Evolutionary conservation across 768 basidiomycete genomes (phyloP), one percentile per base, ranked within the genome.

Genomic region (Rhodotorula diobovata): DNA sequence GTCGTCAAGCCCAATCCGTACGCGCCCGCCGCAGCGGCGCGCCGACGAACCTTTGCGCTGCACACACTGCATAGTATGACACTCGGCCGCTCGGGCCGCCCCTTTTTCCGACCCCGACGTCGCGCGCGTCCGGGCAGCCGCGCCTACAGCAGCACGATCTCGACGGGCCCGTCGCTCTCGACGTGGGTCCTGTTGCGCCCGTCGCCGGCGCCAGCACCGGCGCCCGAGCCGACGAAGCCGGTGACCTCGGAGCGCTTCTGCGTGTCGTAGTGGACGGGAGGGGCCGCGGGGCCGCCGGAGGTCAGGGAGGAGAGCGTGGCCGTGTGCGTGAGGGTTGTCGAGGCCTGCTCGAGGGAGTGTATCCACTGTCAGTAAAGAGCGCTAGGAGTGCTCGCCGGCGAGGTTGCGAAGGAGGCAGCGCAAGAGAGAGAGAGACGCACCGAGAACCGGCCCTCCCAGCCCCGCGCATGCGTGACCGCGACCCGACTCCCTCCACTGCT

Each of bases 371-470:
- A 48, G 46, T 18, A 43, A 18, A 10, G 43, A n/a, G n/a, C n/a
- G 32, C 25, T 16, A 34, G 30, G n/a, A 32, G 6, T 16, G 11
- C 15, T 23, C n/a, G 21, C 15, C 23, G 12, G 20, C n/a, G 9
- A 30, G 10, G 6, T 11, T 25, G 46, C 20, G 23, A 15, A 39
- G 35, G 18, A 32, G 18, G 11, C 37, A n/a, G 43, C 34, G 39
- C 9, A 12, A 10, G 34, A 11, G 50, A n/a, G 25, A 28, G n/a
- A 8, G 18, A 25, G 45, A 53, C 43, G 54, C 63, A 57, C 63
- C 3, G 45, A 20, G 55, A 65, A 65, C 6, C 25, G 6, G 14
- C 63, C 63, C 55, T 65, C 63, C 30, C 41, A 65, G 16, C 30
- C 20, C 23, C 23, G 20, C 10, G 45, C 32, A 23, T 65, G 63